Evolutionary conservation across 192 early-diverging fungal genomes (phyloP).

Genomic region (Coemansia sp.): DNA sequence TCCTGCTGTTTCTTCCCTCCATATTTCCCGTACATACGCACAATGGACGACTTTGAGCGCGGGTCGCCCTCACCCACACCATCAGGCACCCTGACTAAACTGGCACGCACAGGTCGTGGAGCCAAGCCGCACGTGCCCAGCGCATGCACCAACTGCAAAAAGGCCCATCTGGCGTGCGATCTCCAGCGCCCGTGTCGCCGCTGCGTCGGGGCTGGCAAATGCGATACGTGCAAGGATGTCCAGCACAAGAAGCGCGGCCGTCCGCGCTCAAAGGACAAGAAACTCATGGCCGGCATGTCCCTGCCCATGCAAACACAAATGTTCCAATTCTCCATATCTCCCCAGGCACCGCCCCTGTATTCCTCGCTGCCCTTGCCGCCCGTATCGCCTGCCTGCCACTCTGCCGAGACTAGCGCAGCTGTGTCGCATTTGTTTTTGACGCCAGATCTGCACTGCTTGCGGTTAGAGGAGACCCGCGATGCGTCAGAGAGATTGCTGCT

Average conservation of each 20-base stretch:
- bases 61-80: neutral
- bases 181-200: conserved; percentile 79
- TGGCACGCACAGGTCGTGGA: conserved; percentile 20
- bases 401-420: neutral
- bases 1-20: no score
- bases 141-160: conserved; percentile 87
- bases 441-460: conserved; percentile 31
- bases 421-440: conserved; percentile 45
- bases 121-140: conserved; percentile 77
- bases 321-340: conserved; percentile 50
- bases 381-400: neutral
- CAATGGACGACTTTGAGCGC: neutral
- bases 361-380: conserved; percentile 8
- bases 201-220: conserved; percentile 69
- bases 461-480: conserved; percentile 30
- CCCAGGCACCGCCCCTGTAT: neutral
- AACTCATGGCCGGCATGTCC: conserved; percentile 5
- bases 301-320: conserved; percentile 43
- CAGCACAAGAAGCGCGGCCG: conserved; percentile 86
- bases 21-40: no score
- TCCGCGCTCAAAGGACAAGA: conserved; percentile 70
- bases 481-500: conserved; percentile 12
- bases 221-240: conserved; percentile 80
- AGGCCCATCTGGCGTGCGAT: conserved; percentile 86
- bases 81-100: neutral